Evolutionary conservation across 257 asterid species (phyloP).

Genomic region (Penstemon eatonii): DNA sequence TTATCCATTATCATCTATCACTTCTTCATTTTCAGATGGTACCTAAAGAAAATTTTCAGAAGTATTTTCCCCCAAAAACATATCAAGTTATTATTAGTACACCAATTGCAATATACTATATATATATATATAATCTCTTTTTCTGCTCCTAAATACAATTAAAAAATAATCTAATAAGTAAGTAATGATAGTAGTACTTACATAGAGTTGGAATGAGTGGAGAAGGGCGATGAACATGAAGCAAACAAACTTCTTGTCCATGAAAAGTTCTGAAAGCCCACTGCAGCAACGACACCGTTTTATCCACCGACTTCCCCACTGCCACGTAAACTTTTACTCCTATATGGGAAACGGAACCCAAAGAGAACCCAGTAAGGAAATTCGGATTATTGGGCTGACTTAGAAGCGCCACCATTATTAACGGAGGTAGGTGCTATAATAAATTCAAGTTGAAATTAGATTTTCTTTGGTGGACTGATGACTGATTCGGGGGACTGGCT

Average conservation of each 20-base stretch:
- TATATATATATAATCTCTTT: no score
- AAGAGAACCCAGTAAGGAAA: conserved; percentile 26
- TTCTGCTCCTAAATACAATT: background rate
- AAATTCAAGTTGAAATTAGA: no score
- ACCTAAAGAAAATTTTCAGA: background rate
- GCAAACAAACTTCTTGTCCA: conserved; percentile 55
- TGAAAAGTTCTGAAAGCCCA: conserved; percentile 59
- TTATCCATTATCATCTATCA: background rate
- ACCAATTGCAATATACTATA: no score
- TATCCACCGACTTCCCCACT: conserved; percentile 65
- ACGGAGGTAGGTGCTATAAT: no score
- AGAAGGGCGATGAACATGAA: conserved; percentile 83
- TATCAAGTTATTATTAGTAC: no score
- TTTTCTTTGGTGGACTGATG: no score
- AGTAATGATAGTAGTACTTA: conserved; percentile 32
- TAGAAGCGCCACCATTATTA: conserved; percentile 35
- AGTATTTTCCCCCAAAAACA: background rate
- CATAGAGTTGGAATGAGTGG: conserved; percentile 72
- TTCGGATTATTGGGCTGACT: conserved; percentile 20
- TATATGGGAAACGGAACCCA: conserved; percentile 33
- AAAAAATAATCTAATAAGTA: background rate
- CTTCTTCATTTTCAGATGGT: background rate
- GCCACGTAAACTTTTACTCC: conserved; percentile 60
- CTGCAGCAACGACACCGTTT: conserved; percentile 54
- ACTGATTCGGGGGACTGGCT: no score